Base-by-base conservation (phyloP, 2,329 filamentous ascomycete species). In the Dactylonectria estremocensis region DNA sequence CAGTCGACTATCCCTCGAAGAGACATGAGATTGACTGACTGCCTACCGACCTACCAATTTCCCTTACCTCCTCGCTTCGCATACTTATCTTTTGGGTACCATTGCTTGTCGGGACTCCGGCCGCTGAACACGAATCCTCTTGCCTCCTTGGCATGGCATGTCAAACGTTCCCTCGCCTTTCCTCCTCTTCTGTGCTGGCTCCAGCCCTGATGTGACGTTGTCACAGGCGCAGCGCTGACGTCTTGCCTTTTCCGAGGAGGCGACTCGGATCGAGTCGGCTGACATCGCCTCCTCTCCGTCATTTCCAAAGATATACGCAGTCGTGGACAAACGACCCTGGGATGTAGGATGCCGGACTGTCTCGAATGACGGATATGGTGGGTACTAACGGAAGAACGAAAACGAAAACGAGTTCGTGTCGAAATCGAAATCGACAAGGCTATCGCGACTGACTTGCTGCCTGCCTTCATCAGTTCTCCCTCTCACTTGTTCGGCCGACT, bases 201-300 rank as follows among this genome's bases (percentile, higher is more conserved):
- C 52, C 24, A 48, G 53, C 37, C 55, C 28, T 54, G 62, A 64
- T 49, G 55, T 64, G 62, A 56, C 62, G 53, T 50, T 59, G 40
- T 58, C 43, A 16, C 35, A 52, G 53, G 45, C 53, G 2, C n/a
- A 35, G 20, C 33, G 40, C 40, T n/a, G 40, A n/a, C 57, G 16
- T 24, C 24, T 63, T 33, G 43, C 48, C 45, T 16, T 46, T 45
- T 33, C 31, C 20, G 40, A 10, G 16, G 18, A 33, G 24, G 11
- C n/a, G 8, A 14, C 50, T 56, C 11, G 20, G 28, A 5, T 22
- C 35, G n/a, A 56, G 31, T 18, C 11, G 31, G 28, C 13, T 9
- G 20, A 33, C n/a, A n/a, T 35, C 50, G 11, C 35, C n/a, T 6
- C 20, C 31, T 20, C 10, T 5, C n/a, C 50, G 10, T 22, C 50